Percentiles rank a stretch among this genome's conserved stretches.
Evolutionary conservation across 495 filamentous ascomycete species (phyloP).

Genomic region (Tuber calosporum): DNA sequence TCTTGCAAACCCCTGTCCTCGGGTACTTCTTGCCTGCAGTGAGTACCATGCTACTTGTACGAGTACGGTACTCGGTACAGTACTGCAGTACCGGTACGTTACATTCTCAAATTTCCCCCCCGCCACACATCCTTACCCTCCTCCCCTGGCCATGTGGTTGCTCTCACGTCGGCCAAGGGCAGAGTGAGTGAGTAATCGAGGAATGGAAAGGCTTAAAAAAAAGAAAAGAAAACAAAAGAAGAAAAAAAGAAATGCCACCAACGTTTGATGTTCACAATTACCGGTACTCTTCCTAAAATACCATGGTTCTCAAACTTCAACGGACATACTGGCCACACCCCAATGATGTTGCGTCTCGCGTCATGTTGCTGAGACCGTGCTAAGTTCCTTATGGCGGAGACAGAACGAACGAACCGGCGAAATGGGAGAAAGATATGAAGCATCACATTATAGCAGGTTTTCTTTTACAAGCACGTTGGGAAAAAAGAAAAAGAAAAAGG

Average conservation of each 20-base stretch:
- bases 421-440: neutral
- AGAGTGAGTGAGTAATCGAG: neutral
- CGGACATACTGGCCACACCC: neutral
- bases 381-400: neutral
- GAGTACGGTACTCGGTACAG: too few relatives aligned
- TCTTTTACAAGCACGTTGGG: neutral
- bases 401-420: neutral
- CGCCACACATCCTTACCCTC: neutral
- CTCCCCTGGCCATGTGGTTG: neutral
- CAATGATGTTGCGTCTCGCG: neutral
- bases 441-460: neutral
- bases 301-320: neutral
- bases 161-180: neutral
- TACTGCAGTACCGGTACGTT: too few relatives aligned
- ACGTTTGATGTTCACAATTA: neutral
- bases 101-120: constrained; percentile 3
- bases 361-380: neutral
- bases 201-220: neutral
- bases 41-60: too few relatives aligned
- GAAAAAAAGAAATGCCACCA: neutral
- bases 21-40: neutral
- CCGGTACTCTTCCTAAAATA: neutral
- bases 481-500: neutral
- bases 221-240: neutral
- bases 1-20: neutral